phyloP scores from a whole-genome alignment of 2,329 filamentous ascomycete genomes.

The Exophiala calicioides region DNA sequence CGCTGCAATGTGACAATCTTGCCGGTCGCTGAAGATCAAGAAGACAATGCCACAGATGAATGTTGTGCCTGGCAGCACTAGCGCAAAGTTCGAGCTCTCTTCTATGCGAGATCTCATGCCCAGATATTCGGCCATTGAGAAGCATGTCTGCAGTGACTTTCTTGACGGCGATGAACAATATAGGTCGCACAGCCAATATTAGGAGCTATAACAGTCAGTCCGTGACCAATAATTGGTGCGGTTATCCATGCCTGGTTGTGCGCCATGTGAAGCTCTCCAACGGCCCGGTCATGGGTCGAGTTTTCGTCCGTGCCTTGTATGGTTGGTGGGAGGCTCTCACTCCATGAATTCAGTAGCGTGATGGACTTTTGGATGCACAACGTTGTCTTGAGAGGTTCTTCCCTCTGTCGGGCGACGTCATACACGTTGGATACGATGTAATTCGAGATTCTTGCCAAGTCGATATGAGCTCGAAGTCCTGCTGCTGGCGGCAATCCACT shows the following conservation, averaged over 20 bases:
- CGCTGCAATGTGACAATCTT: slow-evolving; percentile 21
- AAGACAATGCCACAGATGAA: slow-evolving; percentile 46
- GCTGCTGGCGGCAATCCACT: slow-evolving; percentile 48
- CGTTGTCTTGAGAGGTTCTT: slow-evolving; percentile 30
- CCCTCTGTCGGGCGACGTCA: slow-evolving; percentile 40
- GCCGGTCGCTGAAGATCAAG: slow-evolving; percentile 49
- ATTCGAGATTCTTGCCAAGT: slow-evolving; percentile 51
- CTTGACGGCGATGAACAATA: slow-evolving; percentile 52
- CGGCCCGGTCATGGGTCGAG: slow-evolving; percentile 26
- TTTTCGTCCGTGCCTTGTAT: slow-evolving; percentile 44
- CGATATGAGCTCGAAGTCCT: slow-evolving; percentile 50
- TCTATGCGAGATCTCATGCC: slow-evolving; percentile 25
- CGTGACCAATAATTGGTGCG: neutral
- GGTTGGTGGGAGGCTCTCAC: slow-evolving; percentile 39
- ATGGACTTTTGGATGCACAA: slow-evolving; percentile 45
- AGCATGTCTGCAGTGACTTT: slow-evolving; percentile 48
- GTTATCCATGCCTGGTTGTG: slow-evolving; percentile 46
- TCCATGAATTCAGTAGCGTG: slow-evolving; percentile 48
- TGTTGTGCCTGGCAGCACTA: slow-evolving; percentile 50
- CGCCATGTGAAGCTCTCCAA: slow-evolving; percentile 47
- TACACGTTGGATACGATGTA: slow-evolving; percentile 54
- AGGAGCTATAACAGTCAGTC: slow-evolving; percentile 41
- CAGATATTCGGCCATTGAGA: slow-evolving; percentile 35
- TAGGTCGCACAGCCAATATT: slow-evolving; percentile 52
- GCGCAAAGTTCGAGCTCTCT: slow-evolving; percentile 42